These are phyloP conservation scores for Crithidia fasciculata DNA, from an alignment of 208 protist genomes.

Conservation along the genomic window DNA sequence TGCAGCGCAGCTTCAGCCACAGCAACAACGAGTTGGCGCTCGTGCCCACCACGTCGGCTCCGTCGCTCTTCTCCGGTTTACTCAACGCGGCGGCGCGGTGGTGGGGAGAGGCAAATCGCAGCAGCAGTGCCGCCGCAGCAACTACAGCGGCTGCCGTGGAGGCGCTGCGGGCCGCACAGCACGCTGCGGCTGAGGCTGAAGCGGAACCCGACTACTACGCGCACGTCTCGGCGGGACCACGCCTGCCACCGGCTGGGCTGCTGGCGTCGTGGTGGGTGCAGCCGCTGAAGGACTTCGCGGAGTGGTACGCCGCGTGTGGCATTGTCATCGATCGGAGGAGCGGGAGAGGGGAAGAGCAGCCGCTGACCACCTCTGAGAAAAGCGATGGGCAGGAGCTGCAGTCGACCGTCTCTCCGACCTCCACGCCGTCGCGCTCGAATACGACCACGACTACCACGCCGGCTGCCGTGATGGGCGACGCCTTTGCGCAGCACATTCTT, in stretches of 20 bases:
- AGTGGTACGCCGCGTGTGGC: constrained; percentile 24
- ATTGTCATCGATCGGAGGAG: background rate
- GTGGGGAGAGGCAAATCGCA: constrained; percentile 12
- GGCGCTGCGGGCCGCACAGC: constrained; percentile 14
- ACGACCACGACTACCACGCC: background rate
- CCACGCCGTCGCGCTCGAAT: background rate
- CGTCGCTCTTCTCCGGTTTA: constrained; percentile 25
- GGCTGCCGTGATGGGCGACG: constrained; percentile 15
- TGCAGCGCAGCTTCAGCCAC: background rate
- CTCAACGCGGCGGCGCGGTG: constrained; percentile 22
- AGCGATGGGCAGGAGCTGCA: no score
- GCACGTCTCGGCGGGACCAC: constrained; percentile 42
- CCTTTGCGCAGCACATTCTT: constrained; percentile 19
- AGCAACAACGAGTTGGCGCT: background rate
- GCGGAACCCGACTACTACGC: constrained; percentile 72
- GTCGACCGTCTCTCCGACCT: no score
- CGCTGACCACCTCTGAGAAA: no score
- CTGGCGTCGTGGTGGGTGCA: constrained; percentile 59
- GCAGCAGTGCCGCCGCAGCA: background rate
- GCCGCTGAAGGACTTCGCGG: constrained; percentile 32
- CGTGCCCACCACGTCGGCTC: background rate
- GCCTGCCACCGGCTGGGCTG: constrained; percentile 23
- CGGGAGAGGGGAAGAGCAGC: no score
- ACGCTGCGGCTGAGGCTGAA: constrained; percentile 37
- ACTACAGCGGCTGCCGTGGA: constrained; percentile 1